phyloP scores from a whole-genome alignment of 108 stramenopile species.

The Chaetoceros muelleri region DNA sequence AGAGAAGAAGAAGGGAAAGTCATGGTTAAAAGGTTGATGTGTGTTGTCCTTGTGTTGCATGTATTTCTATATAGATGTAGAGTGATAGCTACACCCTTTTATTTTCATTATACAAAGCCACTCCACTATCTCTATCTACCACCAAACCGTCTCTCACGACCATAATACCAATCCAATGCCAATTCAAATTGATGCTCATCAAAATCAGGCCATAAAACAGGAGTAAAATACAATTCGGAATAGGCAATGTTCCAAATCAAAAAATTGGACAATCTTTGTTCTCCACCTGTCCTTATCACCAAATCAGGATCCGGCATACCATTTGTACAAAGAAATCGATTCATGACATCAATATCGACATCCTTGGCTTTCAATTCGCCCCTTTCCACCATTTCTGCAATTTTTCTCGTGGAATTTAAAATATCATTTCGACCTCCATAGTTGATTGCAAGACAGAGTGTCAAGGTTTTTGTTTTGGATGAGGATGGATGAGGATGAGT shows the following conservation, averaged over 20 bases:
- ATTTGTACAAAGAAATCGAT: conserved; percentile 35
- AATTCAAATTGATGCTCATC: conserved; percentile 22
- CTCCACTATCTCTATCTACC: no score
- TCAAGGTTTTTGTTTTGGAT: conserved; percentile 22
- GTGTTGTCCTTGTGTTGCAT: neutral
- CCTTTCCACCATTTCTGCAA: conserved; percentile 33
- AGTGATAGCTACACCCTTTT: no score
- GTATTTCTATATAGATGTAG: no score
- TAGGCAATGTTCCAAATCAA: conserved; percentile 82
- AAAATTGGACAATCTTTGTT: conserved; percentile 80
- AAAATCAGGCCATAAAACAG: conserved; percentile 77
- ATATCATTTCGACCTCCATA: conserved; percentile 89
- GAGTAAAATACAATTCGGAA: conserved; percentile 61
- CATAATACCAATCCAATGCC: conserved; percentile 49
- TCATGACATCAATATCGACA: conserved; percentile 33
- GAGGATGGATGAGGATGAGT: neutral
- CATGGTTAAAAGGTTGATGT: conserved; percentile 50
- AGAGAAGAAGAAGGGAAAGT: conserved; percentile 36
- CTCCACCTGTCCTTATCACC: conserved; percentile 81
- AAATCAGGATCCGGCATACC: conserved; percentile 63
- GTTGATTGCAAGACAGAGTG: conserved; percentile 76
- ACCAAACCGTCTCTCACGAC: conserved; percentile 57
- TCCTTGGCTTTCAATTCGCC: no score
- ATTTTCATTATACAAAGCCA: no score
- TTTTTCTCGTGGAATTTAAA: conserved; percentile 35